Conservation (phyloP, 805 yeast genomes). For the Pichia paraexigua region DNA sequence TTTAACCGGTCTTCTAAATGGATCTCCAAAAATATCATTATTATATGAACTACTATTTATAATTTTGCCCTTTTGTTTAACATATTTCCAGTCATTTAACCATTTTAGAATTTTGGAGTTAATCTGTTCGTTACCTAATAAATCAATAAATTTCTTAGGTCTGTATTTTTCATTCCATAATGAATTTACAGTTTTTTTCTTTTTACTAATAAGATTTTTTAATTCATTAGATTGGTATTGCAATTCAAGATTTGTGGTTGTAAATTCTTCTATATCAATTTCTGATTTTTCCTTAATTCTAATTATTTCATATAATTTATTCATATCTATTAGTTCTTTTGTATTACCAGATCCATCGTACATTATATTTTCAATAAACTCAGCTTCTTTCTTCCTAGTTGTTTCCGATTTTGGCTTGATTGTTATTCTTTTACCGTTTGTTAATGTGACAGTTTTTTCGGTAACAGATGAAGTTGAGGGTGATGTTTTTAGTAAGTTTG, state of each 20-base stretch:
- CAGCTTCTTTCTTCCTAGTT: not conserved
- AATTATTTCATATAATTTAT: slow-evolving; percentile 16
- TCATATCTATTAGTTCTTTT: slow-evolving; percentile 16
- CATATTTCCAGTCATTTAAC: slow-evolving; percentile 60
- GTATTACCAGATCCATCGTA: not conserved
- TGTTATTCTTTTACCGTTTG: slow-evolving; percentile 19
- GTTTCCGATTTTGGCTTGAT: slow-evolving; percentile 14
- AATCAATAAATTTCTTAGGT: slow-evolving; percentile 54
- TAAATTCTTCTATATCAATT: slow-evolving; percentile 6
- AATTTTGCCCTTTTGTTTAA: slow-evolving; percentile 29
- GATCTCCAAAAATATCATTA: slow-evolving; percentile 30
- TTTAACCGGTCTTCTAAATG: slow-evolving; percentile 48
- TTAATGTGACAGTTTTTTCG: slow-evolving; percentile 14
- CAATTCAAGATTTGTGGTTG: not conserved
- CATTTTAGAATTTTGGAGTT: slow-evolving; percentile 54
- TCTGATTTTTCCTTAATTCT: slow-evolving; percentile 17
- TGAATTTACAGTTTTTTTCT: not conserved
- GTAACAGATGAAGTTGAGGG: not conserved
- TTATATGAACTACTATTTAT: slow-evolving; percentile 2
- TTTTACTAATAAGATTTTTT: not conserved
- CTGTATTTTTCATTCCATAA: slow-evolving; percentile 62
- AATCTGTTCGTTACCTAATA: slow-evolving; percentile 60
- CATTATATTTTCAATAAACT: not conserved
- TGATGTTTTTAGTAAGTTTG: not conserved
- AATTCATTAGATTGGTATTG: slow-evolving; percentile 3